Percentiles rank a stretch among this genome's conserved stretches.
Evolutionary conservation across 1,139 yeast species (phyloP).

Genomic region (Lodderomyces parapsilosis): DNA sequence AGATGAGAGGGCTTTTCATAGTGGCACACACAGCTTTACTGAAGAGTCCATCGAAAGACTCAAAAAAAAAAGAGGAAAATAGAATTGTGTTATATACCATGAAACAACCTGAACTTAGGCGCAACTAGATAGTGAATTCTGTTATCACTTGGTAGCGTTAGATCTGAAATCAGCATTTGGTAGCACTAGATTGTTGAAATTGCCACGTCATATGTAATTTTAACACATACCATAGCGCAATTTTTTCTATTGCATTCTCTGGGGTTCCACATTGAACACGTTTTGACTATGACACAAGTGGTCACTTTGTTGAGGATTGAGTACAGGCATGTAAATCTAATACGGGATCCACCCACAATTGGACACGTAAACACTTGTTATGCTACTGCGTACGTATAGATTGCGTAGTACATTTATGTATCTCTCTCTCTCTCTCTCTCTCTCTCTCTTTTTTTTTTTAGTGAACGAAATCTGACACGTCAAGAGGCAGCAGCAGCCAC

Average conservation of each 20-base stretch:
- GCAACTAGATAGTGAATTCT: too few species aligned
- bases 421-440: too few species aligned
- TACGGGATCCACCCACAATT: neutral
- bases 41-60: too few species aligned
- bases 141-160: neutral
- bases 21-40: too few species aligned
- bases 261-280: neutral
- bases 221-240: neutral
- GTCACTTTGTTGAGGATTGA: too few species aligned
- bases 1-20: too few species aligned
- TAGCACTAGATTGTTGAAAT: slow-evolving; percentile 13
- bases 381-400: neutral
- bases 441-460: too few species aligned
- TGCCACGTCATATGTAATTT: slow-evolving; percentile 11
- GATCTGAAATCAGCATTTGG: neutral
- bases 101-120: too few species aligned
- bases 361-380: neutral
- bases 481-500: neutral
- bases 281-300: too few species aligned
- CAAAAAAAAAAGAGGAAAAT: too few species aligned
- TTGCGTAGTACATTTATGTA: neutral
- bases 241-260: slow-evolving; percentile 1
- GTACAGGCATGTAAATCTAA: neutral
- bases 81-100: too few species aligned
- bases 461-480: neutral